Evolutionary conservation across 345 rosid genomes (phyloP).

Genomic region (Melaleuca alternifolia): DNA sequence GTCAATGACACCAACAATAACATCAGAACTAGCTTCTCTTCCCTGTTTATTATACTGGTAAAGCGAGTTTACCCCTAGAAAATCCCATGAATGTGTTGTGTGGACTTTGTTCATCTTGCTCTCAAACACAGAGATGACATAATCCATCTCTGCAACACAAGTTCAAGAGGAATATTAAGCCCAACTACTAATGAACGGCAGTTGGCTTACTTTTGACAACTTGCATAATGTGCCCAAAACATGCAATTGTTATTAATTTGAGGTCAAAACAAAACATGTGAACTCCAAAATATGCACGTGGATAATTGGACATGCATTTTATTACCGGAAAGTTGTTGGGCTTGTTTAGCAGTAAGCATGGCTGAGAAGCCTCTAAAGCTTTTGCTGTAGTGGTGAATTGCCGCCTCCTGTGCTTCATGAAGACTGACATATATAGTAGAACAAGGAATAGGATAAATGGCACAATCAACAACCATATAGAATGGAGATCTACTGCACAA

Average conservation of each 20-base stretch:
- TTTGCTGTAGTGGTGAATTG: conserved; percentile 37
- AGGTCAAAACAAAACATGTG: not conserved
- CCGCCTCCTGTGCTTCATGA: conserved; percentile 14
- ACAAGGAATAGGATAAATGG: not conserved
- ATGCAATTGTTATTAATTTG: not conserved
- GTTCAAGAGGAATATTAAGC: not conserved
- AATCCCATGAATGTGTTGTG: conserved; percentile 46
- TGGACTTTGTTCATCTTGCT: conserved; percentile 27
- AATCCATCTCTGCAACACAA: conserved; percentile 14
- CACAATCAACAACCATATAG: not conserved
- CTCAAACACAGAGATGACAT: conserved; percentile 28
- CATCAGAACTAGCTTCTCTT: conserved; percentile 6
- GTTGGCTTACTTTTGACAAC: not conserved
- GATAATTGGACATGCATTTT: not conserved
- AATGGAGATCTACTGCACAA: not conserved
- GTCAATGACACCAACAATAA: conserved; percentile 35
- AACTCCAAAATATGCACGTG: not conserved
- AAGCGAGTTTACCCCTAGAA: conserved; percentile 19
- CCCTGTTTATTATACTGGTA: conserved; percentile 5
- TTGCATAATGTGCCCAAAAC: not conserved
- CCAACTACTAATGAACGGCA: not conserved
- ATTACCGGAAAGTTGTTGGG: conserved; percentile 18
- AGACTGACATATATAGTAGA: conserved; percentile 8
- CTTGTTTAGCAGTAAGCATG: conserved; percentile 35
- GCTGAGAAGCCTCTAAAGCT: conserved; percentile 46